Evolutionary conservation across 202 grass and related monocot species (phyloP), one percentile per base, ranked within the genome.

Genomic region (Carex arenaria): DNA sequence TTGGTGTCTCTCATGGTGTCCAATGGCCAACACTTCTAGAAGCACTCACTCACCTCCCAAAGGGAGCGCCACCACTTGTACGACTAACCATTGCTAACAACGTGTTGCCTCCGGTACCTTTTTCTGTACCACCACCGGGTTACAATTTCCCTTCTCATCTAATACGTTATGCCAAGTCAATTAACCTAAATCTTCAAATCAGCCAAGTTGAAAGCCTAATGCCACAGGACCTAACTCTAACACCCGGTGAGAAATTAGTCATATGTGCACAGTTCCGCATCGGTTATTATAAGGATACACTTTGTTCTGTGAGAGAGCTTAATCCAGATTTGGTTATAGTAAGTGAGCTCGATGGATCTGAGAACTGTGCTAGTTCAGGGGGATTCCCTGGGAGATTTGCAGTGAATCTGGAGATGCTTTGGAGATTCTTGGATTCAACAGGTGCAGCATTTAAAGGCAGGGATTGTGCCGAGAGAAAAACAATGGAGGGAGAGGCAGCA

Each of bases 21-120:
- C 95, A 98, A 84, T 98, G 95, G 95, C 95, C 95, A 23, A 98
- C 95, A 62, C 89, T 98, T 14, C 86, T 98, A 10, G 93, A 98
- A 74, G 90, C 95, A 15, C 88, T 98, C 22, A 93, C 91, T 10
- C 89, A 88, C 19, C 56, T 84, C 65, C 78, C 88, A 5, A 81
- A 89, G 10, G 76, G 89, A 3, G 63, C 86, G 0, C 91, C 90
- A 19, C 83, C 87, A 0, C 86, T 90, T 7, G 83, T 98, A 18
- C 87, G 86, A 9, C 90, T 98, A 55, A 95, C 90, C 38, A 60
- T 95, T 52, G 89, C 60, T 0, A 83, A 49, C 1, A 9, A 42
- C 14, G 81, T 71, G 4, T 45, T 75, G 0, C 14, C 79, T 10
- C 54, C 82, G 6, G 80, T 72, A 57, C 92, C 95, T 0, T 98